These are phyloP conservation scores for Cytospora piceae DNA, from an alignment of 2,329 filamentous ascomycete species.

Conservation along the genomic window DNA sequence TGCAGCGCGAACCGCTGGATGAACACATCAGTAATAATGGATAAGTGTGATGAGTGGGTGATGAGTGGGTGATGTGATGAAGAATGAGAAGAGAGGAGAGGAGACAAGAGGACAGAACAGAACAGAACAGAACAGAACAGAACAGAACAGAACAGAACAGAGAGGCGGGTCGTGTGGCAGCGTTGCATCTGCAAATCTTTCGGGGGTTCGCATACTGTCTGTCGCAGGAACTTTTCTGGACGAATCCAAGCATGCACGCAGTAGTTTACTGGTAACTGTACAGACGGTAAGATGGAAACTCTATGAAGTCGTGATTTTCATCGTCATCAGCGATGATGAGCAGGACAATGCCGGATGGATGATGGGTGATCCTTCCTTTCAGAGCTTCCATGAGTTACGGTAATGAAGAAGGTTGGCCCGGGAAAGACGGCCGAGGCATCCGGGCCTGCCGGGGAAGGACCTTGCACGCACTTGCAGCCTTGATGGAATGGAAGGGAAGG, in stretches of 20 bases:
- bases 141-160: neutral
- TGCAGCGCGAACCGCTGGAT: neutral
- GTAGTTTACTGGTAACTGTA: no score
- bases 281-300: no score
- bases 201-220: slow-evolving; percentile 13
- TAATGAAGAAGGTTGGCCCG: slow-evolving; percentile 1
- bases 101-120: neutral
- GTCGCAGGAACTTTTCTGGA: slow-evolving; percentile 22
- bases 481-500: neutral
- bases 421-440: slow-evolving; percentile 1
- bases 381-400: neutral
- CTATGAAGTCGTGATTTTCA: neutral
- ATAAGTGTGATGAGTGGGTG: neutral
- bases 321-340: neutral
- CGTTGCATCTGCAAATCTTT: slow-evolving; percentile 26
- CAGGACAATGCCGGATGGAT: neutral
- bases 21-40: slow-evolving; percentile 2
- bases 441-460: slow-evolving; percentile 1
- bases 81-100: slow-evolving; percentile 13
- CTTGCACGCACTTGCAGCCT: neutral
- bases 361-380: neutral
- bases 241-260: slow-evolving; percentile 1
- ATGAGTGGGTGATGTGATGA: slow-evolving; percentile 2
- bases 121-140: no score
- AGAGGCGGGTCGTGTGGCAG: slow-evolving; percentile 17